A percentile compares a stretch with the other conserved stretches of the same genome.
These are phyloP conservation scores for Trametes maxima DNA, from an alignment of 768 basidiomycete species.

Conservation along the genomic window DNA sequence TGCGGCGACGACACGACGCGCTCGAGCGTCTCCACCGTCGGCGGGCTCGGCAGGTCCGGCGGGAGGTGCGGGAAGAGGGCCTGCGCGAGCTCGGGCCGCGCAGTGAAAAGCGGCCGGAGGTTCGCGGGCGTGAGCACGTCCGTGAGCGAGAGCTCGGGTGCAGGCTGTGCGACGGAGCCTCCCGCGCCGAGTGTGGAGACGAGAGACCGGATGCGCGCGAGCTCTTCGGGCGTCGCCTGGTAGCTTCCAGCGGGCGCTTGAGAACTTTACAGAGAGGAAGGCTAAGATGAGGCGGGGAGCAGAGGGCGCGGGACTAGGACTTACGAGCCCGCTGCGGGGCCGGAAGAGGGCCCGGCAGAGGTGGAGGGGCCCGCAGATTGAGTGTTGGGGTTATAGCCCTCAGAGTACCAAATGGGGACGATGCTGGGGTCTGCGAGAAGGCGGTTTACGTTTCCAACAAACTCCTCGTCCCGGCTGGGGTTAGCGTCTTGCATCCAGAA, in stretches of 20 bases:
- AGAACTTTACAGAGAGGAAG: neutral
- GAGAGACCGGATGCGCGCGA: constrained; percentile 61
- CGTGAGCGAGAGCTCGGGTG: constrained; percentile 62
- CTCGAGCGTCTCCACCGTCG: constrained; percentile 68
- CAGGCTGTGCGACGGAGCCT: neutral
- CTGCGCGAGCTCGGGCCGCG: constrained; percentile 67
- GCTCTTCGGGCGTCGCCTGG: constrained; percentile 59
- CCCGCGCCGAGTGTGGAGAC: constrained; percentile 35
- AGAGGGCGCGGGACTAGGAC: neutral
- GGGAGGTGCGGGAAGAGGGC: constrained; percentile 83
- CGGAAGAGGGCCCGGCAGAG: constrained; percentile 45
- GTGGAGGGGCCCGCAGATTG: constrained; percentile 48
- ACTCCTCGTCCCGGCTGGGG: constrained; percentile 67
- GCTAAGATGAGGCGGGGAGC: neutral
- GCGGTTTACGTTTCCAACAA: constrained; percentile 70
- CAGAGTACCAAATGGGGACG: constrained; percentile 59
- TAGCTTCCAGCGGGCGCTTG: constrained; percentile 11
- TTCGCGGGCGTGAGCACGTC: constrained; percentile 78
- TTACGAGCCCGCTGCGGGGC: constrained; percentile 21
- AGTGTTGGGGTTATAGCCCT: constrained; percentile 46
- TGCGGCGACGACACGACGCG: constrained; percentile 82
- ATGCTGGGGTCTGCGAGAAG: constrained; percentile 68
- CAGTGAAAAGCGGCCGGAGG: constrained; percentile 68
- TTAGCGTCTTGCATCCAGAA: constrained; percentile 90
- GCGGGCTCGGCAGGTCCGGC: constrained; percentile 69